These are phyloP conservation scores for Raddia distichophylla DNA, from an alignment of 176 grass and related monocot species.

Conservation along the genomic window DNA sequence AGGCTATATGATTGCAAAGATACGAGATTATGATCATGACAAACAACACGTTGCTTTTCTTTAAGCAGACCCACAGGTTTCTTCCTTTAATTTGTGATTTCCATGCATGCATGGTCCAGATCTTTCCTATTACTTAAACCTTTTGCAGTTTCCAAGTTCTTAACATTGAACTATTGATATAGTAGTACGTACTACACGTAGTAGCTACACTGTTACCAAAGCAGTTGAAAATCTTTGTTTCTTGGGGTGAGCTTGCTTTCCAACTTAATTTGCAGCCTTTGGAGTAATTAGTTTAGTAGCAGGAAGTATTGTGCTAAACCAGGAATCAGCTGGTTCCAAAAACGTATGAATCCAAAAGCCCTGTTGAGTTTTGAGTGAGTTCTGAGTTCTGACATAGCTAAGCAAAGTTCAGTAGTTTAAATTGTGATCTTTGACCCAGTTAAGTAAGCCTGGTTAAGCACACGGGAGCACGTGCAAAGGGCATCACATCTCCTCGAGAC, in stretches of 20 bases:
- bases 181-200: neutral
- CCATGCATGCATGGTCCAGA: neutral
- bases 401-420: neutral
- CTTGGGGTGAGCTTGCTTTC: neutral
- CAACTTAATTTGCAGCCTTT: neutral
- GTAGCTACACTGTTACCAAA: neutral
- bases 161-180: neutral
- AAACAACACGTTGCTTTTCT: conserved; percentile 7
- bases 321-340: neutral
- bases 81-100: neutral
- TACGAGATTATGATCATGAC: conserved; percentile 9
- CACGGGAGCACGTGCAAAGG: conserved; percentile 9
- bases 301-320: neutral
- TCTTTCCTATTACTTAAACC: neutral
- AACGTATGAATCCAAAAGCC: neutral
- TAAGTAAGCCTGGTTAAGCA: neutral
- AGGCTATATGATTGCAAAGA: conserved; percentile 27
- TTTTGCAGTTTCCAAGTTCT: neutral
- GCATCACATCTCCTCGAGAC: neutral
- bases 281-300: neutral
- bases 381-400: neutral
- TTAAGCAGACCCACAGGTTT: conserved; percentile 18
- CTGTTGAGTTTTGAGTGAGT: neutral
- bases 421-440: conserved; percentile 34
- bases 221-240: neutral